Evolutionary conservation across 176 grass and related monocot genomes (phyloP), one percentile per base, ranked within the genome.

Genomic region (Carex scoparia): DNA sequence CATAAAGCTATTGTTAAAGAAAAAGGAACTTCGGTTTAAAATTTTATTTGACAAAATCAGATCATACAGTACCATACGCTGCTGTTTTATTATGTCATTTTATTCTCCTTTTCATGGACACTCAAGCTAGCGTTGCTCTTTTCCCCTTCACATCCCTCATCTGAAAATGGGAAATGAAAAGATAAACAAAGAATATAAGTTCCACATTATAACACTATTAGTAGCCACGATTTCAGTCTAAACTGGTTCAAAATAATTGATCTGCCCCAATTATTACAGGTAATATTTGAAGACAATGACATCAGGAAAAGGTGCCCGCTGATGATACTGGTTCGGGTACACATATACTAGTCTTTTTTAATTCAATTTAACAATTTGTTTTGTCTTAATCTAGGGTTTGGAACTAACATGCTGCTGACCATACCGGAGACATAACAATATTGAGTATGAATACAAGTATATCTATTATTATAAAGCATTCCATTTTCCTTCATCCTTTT

Each of bases 131-230:
- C 1, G 95, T 94, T 53, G 94, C 95, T 81, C 89, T 93, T 91
- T 98, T 98, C 54, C 95, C 95, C 89, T 98, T 98, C 0, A 82
- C 88, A 69, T 94, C 95, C 44, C 91, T 94, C 84, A 87, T 87
- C 95, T 98, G 95, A 48, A 89, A 87, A 81, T 48, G 12, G 6
- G 6, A 78, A 78, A 57, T 10, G 2, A 15, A 33, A 78, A 33
- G 1, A 57, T 15, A 15, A 57, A 56, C 11, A 33, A 58, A 69
- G 66, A 4, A 78, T 78, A 18, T 32, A 55, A 77, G 28, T 35
- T 32, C 16, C 48, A 78, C 33, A 57, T 16, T 31, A 57, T 57
- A 33, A 35, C 74, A 78, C 32, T 78, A 78, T 78, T 11, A 86
- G 44, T 73, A 15, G 79, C 28, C 58, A 77, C 48, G 16, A 66